Percentiles rank a stretch among this genome's conserved stretches.
phyloP scores from a whole-genome alignment of 306 rosid genomes.

The Aeschynomene evenia region DNA sequence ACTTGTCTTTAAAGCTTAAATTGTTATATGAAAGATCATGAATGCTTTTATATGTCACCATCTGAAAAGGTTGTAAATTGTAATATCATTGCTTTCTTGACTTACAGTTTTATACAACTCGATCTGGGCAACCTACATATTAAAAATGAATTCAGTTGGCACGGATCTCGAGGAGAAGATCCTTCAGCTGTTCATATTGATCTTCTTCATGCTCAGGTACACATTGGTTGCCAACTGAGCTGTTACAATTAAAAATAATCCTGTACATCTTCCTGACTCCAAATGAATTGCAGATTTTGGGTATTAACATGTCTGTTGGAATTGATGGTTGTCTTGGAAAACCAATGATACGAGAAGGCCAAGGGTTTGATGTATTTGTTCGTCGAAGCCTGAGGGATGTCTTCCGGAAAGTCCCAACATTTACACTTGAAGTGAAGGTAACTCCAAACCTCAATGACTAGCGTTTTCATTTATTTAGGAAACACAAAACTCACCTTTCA shows the following conservation, averaged over 20 bases:
- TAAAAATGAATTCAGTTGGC: slow-evolving; percentile 85
- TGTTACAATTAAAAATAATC: slow-evolving; percentile 7
- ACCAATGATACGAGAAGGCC: slow-evolving; percentile 90
- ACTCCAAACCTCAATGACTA: slow-evolving; percentile 13
- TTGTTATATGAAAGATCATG: neutral
- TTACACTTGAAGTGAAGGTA: slow-evolving; percentile 93
- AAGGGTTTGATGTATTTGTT: slow-evolving; percentile 80
- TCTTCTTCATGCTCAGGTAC: slow-evolving; percentile 89
- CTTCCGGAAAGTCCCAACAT: slow-evolving; percentile 88
- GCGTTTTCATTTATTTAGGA: slow-evolving; percentile 14
- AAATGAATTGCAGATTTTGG: slow-evolving; percentile 64
- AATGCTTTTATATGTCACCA: slow-evolving; percentile 2
- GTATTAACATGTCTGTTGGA: slow-evolving; percentile 92
- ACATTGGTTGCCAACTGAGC: slow-evolving; percentile 12
- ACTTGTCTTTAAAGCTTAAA: slow-evolving; percentile 9
- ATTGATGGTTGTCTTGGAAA: slow-evolving; percentile 75
- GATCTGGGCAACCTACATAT: slow-evolving; percentile 85
- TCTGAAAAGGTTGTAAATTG: neutral
- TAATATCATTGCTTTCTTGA: slow-evolving; percentile 15
- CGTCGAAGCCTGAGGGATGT: slow-evolving; percentile 97
- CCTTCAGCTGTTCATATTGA: slow-evolving; percentile 92
- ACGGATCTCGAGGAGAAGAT: slow-evolving; percentile 80
- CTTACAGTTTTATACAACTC: slow-evolving; percentile 93
- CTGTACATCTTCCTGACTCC: slow-evolving; percentile 30
- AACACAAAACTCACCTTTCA: neutral